Evolutionary conservation across 345 rosid species (phyloP), one percentile per base, ranked within the genome.

Genomic region (Populus euphratica): DNA sequence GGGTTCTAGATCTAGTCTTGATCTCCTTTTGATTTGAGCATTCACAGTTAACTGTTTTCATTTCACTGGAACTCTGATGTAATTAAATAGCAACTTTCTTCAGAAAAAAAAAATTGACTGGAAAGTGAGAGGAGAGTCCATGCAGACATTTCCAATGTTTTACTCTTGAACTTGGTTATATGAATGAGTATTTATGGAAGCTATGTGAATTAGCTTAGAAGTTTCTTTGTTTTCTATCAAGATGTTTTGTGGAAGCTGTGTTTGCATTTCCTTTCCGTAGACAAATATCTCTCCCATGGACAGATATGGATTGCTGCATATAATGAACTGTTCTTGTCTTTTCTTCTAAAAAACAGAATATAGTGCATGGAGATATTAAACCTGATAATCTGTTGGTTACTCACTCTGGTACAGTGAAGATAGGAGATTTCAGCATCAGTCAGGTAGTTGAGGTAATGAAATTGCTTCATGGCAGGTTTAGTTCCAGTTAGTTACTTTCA

Each of bases 301-400:
- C 23, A 21, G 59, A 70, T 18, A 25, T 36, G 23, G 66, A 59
- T 67, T 66, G 36, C 25, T 33, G 52, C 25, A 61, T 23, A 33
- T 39, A 27, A 38, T 78, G 38, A 52, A 36, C 20, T 68, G 47
- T 33, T 2, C 73, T 82, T 27, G 66, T 23, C 52, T 12, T 36
- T 68, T 68, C 10, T 71, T 73, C 61, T 68, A 20, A 12, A 69
- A 66, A 86, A 76, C 92, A 96, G 98, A 90, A 92, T 80, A 84
- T 96, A 73, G 91, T 96, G 83, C 99, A 96, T 80, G 97, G 98
- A 69, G 99, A 96, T 79, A 96, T 96, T 75, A 96, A 92, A 80
- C 99, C 99, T n/a, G 99, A 96, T 85, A 96, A 96, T 84, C 76
- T 96, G 68, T 89, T 92, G 85, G 96, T 96, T 76, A 90, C 97